Conservation (phyloP, 2,329 filamentous ascomycete species). For the Fusarium lateritium region DNA sequence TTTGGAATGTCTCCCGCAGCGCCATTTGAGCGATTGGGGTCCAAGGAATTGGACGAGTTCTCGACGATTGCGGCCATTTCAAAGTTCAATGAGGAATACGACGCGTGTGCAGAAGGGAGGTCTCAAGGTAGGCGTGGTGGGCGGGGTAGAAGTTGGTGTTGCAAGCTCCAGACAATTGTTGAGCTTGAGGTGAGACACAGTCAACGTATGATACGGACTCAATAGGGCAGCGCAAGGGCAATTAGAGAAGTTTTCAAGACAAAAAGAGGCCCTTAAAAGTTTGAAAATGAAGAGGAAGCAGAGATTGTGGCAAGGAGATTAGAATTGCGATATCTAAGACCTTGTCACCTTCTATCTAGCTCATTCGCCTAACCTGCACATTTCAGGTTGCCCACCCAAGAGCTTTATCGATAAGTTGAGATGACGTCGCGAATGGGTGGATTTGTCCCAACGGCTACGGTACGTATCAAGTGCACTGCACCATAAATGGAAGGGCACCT, state of each 20-base stretch:
- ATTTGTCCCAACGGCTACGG: slow-evolving; percentile 44
- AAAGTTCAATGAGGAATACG: slow-evolving; percentile 20
- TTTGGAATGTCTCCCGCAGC: slow-evolving; percentile 68
- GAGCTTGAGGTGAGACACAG: slow-evolving; percentile 46
- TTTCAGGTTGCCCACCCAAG: slow-evolving; percentile 29
- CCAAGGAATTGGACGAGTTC: slow-evolving; percentile 62
- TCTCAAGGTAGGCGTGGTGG: slow-evolving; percentile 45
- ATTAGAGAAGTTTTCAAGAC: slow-evolving; percentile 22
- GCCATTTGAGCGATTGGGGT: slow-evolving; percentile 54
- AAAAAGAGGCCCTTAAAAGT: slow-evolving; percentile 31
- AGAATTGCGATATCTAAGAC: slow-evolving; percentile 45
- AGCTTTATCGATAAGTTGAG: slow-evolving; percentile 52
- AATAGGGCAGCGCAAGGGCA: slow-evolving; percentile 16
- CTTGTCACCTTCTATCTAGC: slow-evolving; percentile 44
- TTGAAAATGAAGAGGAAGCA: slow-evolving; percentile 31
- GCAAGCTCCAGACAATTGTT: slow-evolving; percentile 42
- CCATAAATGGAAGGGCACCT: slow-evolving; percentile 28
- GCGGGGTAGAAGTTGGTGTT: slow-evolving; percentile 46
- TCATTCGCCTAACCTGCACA: slow-evolving; percentile 34
- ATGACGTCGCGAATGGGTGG: slow-evolving; percentile 47
- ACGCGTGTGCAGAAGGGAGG: slow-evolving; percentile 36
- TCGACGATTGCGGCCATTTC: slow-evolving; percentile 55
- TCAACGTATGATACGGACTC: slow-evolving; percentile 27
- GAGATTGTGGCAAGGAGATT: slow-evolving; percentile 36
- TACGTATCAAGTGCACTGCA: slow-evolving; percentile 41